These are phyloP conservation scores for Eragrostis curvula DNA, from an alignment of 176 grass and related monocot genomes.

Conservation along the genomic window DNA sequence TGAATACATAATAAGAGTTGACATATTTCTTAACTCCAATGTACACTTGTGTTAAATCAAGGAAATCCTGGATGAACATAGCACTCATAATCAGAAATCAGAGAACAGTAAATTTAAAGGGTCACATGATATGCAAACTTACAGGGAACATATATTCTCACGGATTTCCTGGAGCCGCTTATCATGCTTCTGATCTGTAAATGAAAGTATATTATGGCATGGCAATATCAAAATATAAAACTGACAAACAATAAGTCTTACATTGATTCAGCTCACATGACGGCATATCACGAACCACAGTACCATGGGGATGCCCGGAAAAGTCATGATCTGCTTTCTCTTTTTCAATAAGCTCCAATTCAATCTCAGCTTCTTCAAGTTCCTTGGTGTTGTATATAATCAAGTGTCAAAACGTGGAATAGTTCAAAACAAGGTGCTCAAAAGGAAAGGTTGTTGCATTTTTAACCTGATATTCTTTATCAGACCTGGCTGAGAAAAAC, in stretches of 20 bases:
- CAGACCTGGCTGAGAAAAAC: conserved; percentile 75
- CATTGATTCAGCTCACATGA: conserved; percentile 43
- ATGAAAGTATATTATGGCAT: conserved; percentile 40
- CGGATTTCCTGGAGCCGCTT: conserved; percentile 72
- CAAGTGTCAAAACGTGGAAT: conserved; percentile 42
- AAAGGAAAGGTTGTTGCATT: conserved; percentile 26
- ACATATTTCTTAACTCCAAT: conserved; percentile 18
- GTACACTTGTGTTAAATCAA: background rate
- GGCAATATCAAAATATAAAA: conserved; percentile 25
- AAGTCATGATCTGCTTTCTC: conserved; percentile 57
- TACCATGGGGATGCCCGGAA: conserved; percentile 38
- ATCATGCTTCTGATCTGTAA: conserved; percentile 72
- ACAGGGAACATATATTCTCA: conserved; percentile 73
- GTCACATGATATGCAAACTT: conserved; percentile 50
- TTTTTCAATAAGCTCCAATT: conserved; percentile 82
- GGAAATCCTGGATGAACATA: background rate
- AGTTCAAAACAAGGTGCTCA: conserved; percentile 33
- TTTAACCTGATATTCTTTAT: conserved; percentile 74
- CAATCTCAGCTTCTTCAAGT: conserved; percentile 95
- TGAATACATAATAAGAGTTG: conserved; percentile 8
- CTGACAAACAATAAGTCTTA: background rate
- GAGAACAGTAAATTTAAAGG: conserved; percentile 25
- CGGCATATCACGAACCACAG: conserved; percentile 38
- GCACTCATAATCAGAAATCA: conserved; percentile 11
- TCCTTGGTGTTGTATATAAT: conserved; percentile 64